Base-by-base conservation (phyloP, 768 basidiomycete genomes). In the Pilatotrama ljubarskyi region DNA sequence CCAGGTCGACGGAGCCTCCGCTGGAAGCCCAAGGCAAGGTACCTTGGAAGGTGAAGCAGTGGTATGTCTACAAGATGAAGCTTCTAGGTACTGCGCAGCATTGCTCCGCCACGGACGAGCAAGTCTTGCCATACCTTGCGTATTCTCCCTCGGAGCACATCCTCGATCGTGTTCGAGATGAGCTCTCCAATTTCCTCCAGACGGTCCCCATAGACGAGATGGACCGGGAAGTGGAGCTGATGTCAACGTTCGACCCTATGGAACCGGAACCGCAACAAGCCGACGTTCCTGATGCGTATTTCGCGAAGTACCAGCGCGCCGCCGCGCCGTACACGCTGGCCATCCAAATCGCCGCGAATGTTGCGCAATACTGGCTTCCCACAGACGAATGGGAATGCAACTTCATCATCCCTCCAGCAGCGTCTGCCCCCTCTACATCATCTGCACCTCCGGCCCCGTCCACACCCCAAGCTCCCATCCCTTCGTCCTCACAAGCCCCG, bases 61-160 rank as follows among this genome's bases (percentile, higher is more conserved):
- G 76, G n/a, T 76, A 77, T 14, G 69, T 76, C 7, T 93, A 93
- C 74, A 86, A 82, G 66, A 77, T 92, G 54, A 84, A 85, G 66
- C 75, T 93, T 14, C 76, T 92, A 18, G 87, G 80, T 25, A 77
- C 88, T 35, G 76, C 78, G 2, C 78, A 78, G 55, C 74, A 79
- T 9, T 76, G 78, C 54, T 69, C 77, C 59, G 72, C 85, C 36
- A 74, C 77, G 6, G 90, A 87, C 62, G 74, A 79, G 15, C 77
- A 80, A 54, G 81, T 91, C 3, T 77, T 93, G 5, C 91, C 91
- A 25, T 93, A 93, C 66, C 88, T 88, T 67, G 86, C 87, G 2
- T 80, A 90, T 61, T 74, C 79, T 5, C 85, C 85, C 7, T 72
- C 83, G 1, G 71, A 77, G 5, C 77, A 77, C 0, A 77, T 91